Evolutionary conservation across 495 filamentous ascomycete species (phyloP), one percentile per base, ranked within the genome.

Genomic region (Aspergillus indologenus): DNA sequence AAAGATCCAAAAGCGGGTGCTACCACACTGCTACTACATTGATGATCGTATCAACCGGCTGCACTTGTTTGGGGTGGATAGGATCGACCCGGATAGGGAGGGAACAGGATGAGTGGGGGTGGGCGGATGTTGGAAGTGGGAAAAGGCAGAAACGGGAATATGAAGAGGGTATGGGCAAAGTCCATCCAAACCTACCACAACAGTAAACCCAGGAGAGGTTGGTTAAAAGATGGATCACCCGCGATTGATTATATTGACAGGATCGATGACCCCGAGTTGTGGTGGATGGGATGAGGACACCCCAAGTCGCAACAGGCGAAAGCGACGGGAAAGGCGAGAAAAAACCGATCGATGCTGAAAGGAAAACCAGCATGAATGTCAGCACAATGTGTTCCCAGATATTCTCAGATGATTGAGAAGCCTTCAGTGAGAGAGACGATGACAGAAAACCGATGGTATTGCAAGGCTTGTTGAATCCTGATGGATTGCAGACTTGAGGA

Each of bases 171-270:
- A 60, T 58, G 51, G 66, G 64, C 55, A 67, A 63, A 63, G 64
- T 71, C 71, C 72, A 72, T 76, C 73, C 45, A 71, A 67, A 76
- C 75, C 72, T 76, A 76, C 73, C 75, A 74, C 70, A 70, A 68
- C 64, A 67, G 66, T 66, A 59, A 64, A 59, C 60, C 57, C 62
- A 65, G 60, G 68, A 52, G 53, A 56, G 59, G 45, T 60, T 62
- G 63, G 64, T 51, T 60, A 58, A 64, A 69, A 71, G 73, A 71
- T 73, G 66, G 67, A 66, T 67, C 71, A 72, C 71, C 66, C 62
- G 68, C 68, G 69, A 71, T 66, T 64, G 64, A 67, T 71, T 62
- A 63, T 59, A 62, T 58, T 58, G 64, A 51, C 9, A 68, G 48
- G 45, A 54, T 70, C 42, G 71, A 68, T 65, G 52, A 49, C 34